phyloP scores from a whole-genome alignment of 2,329 filamentous ascomycete genomes.

The Fusarium goolgardi region DNA sequence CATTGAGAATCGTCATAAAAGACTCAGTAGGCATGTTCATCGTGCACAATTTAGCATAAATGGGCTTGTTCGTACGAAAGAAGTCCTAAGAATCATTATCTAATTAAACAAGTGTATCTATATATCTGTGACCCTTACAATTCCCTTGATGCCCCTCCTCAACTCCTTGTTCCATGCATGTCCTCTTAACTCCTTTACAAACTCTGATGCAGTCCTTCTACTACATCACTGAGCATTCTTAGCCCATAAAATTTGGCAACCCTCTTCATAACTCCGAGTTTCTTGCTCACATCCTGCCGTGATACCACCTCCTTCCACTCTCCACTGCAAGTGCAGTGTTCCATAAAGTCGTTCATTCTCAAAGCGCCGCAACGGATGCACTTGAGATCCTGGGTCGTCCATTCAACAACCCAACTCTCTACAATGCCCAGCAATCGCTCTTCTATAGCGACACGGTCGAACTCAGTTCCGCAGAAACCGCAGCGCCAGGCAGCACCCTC shows the following conservation, averaged over 20 bases:
- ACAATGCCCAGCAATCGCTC: slow-evolving; percentile 83
- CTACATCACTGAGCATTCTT: slow-evolving; percentile 82
- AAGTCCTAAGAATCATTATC: neutral
- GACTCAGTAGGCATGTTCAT: neutral
- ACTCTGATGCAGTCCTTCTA: slow-evolving; percentile 68
- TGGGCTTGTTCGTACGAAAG: neutral
- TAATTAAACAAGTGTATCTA: slow-evolving; percentile 6
- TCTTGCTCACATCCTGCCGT: slow-evolving; percentile 71
- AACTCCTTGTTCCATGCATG: slow-evolving; percentile 38
- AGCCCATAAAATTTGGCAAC: slow-evolving; percentile 85
- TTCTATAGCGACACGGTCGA: slow-evolving; percentile 83
- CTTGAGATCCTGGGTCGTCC: slow-evolving; percentile 90
- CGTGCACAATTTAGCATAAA: neutral
- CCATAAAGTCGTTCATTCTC: slow-evolving; percentile 92
- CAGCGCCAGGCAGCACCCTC: slow-evolving; percentile 75
- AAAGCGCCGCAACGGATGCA: slow-evolving; percentile 78
- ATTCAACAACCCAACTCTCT: slow-evolving; percentile 79
- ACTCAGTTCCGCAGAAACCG: slow-evolving; percentile 77
- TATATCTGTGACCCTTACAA: neutral
- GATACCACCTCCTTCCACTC: slow-evolving; percentile 81
- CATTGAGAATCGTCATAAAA: neutral
- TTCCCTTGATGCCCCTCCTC: slow-evolving; percentile 23
- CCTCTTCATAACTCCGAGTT: slow-evolving; percentile 75
- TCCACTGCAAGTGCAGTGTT: slow-evolving; percentile 94
- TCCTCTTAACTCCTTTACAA: slow-evolving; percentile 51